These are phyloP conservation scores for Nymphaea thermarum DNA, from an alignment of 164 flowering plant species.

Conservation along the genomic window DNA sequence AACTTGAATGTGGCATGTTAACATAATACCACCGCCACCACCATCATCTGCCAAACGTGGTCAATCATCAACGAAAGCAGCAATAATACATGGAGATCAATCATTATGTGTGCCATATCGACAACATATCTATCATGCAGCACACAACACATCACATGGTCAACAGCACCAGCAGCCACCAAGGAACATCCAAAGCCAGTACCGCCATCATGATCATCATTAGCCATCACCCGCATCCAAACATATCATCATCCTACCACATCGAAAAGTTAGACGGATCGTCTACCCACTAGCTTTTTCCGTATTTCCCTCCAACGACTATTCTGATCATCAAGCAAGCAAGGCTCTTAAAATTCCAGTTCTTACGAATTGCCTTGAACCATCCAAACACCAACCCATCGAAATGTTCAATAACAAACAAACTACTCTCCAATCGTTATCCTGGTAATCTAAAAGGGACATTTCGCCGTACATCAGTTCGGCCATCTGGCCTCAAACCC, in stretches of 20 bases:
- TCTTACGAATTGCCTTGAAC: neutral
- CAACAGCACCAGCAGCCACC: neutral
- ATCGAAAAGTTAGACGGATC: neutral
- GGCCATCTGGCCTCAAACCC: too few relatives aligned
- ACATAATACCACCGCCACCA: too few relatives aligned
- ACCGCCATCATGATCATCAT: neutral
- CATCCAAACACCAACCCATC: neutral
- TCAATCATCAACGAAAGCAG: too few relatives aligned
- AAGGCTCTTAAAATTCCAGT: neutral
- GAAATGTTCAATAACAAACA: neutral
- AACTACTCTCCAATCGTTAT: neutral
- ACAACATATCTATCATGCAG: too few relatives aligned
- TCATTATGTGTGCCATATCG: too few relatives aligned
- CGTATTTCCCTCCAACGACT: neutral
- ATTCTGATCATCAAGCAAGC: neutral
- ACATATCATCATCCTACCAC: neutral
- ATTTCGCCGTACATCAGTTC: too few relatives aligned
- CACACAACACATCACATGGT: neutral
- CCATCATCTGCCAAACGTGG: too few relatives aligned
- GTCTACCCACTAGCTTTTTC: neutral
- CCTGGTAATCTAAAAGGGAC: too few relatives aligned
- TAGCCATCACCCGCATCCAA: neutral
- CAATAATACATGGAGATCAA: too few relatives aligned
- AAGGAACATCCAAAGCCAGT: neutral
- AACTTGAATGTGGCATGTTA: too few relatives aligned